phyloP scores from a whole-genome alignment of 2,329 filamentous ascomycete genomes.

The Cercospora zeina region DNA sequence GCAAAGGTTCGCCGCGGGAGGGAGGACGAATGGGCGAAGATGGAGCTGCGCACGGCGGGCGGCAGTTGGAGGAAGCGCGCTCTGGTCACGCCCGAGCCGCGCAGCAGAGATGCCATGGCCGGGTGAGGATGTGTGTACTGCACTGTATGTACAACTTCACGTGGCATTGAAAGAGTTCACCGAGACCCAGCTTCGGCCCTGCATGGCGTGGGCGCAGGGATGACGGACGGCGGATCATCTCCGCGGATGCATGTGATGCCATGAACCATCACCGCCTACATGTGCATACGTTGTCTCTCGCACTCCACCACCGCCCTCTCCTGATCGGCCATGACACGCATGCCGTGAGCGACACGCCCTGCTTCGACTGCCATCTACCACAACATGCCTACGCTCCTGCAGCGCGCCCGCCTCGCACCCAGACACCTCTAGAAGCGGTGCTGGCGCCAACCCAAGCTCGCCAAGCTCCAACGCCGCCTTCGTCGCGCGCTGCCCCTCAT shows the following conservation, averaged over 20 bases:
- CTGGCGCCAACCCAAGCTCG: conserved; percentile 7
- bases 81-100: background rate
- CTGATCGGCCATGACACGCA: background rate
- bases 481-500: conserved; percentile 4
- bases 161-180: background rate
- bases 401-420: conserved; percentile 1
- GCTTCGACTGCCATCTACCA: background rate
- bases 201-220: conserved; percentile 8
- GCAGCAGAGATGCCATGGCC: conserved; percentile 22
- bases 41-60: conserved; percentile 25
- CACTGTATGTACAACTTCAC: background rate
- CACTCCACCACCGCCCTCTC: background rate
- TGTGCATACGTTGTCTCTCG: background rate
- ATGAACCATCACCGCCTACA: background rate
- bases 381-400: background rate
- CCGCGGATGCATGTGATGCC: conserved; percentile 16
- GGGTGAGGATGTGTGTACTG: background rate
- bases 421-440: conserved; percentile 8
- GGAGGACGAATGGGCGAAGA: conserved; percentile 19
- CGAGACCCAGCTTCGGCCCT: conserved; percentile 12
- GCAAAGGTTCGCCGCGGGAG: conserved; percentile 32
- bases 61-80: conserved; percentile 29
- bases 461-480: background rate
- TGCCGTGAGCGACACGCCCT: conserved; percentile 3
- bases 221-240: conserved; percentile 4